Conservation (phyloP, 169 alveolate genomes). For the Plasmodium blacklocki region DNA sequence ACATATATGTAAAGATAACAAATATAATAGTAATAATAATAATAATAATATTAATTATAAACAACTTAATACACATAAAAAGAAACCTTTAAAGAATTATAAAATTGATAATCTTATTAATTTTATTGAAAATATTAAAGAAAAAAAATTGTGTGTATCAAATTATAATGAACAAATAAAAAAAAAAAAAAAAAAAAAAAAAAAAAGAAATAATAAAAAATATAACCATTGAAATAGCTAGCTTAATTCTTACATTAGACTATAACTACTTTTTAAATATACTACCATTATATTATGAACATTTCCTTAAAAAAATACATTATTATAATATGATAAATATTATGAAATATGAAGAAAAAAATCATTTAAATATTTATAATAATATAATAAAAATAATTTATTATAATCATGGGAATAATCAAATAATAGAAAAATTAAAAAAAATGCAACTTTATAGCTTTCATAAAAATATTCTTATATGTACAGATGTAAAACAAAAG, state of each 20-base stretch:
- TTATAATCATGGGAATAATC: not conserved
- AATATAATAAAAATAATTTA: not conserved
- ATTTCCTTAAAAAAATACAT: conserved; percentile 12
- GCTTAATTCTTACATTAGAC: conserved; percentile 37
- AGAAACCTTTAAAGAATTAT: not conserved
- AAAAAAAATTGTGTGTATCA: conserved; percentile 6
- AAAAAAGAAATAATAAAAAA: conserved; percentile 39
- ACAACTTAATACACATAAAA: not conserved
- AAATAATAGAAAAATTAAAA: not conserved
- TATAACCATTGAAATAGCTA: conserved; percentile 36
- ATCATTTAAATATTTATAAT: conserved; percentile 3
- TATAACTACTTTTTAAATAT: conserved; percentile 42
- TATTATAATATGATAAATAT: not conserved
- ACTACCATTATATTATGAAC: conserved; percentile 25
- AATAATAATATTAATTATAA: too few species aligned
- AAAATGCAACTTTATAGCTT: not conserved
- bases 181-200: not conserved
- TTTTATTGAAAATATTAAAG: conserved; percentile 56
- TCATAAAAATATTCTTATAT: not conserved
- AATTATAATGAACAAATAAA: not conserved
- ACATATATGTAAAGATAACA: not conserved
- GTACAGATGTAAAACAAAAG: not conserved
- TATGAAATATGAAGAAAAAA: conserved; percentile 6
- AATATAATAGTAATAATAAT: not conserved
- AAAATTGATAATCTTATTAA: conserved; percentile 30